These are phyloP conservation scores for Gastrolobium bilobum DNA, from an alignment of 306 rosid species.

Conservation along the genomic window DNA sequence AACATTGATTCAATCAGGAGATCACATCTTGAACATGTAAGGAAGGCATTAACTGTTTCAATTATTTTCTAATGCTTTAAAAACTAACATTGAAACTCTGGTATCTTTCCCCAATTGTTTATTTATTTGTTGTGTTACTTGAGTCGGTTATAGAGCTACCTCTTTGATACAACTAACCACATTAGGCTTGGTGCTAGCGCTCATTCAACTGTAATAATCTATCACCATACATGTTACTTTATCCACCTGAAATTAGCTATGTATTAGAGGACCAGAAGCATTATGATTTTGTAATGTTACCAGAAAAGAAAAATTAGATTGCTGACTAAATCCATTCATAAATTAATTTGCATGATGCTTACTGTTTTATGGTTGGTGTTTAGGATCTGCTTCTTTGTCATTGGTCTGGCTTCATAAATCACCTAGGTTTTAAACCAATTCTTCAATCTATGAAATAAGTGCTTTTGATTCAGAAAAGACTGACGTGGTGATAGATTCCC, in stretches of 20 bases:
- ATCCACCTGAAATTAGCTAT: constrained; percentile 31
- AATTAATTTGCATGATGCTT: constrained; percentile 1
- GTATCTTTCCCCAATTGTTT: neutral
- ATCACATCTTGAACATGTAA: constrained; percentile 96
- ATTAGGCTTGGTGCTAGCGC: constrained; percentile 1
- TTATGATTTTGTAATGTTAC: neutral
- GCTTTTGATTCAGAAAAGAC: constrained; percentile 32
- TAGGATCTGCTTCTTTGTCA: constrained; percentile 20
- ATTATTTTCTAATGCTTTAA: constrained; percentile 31
- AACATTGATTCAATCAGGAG: constrained; percentile 92
- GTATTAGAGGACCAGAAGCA: constrained; percentile 24
- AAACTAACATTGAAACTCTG: constrained; percentile 9
- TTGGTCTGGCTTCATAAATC: constrained; percentile 23
- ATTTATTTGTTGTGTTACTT: constrained; percentile 9
- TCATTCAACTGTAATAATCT: constrained; percentile 19
- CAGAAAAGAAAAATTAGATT: constrained; percentile 7
- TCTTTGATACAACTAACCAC: constrained; percentile 5
- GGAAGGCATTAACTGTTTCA: constrained; percentile 35
- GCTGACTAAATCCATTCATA: neutral
- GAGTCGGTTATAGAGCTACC: neutral
- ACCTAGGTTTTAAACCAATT: constrained; percentile 11
- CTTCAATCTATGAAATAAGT: neutral
- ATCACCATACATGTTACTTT: neutral
- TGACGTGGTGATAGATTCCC: constrained; percentile 7
- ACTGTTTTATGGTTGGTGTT: constrained; percentile 31